Evolutionary conservation across 2,329 filamentous ascomycete genomes (phyloP), one percentile per base, ranked within the genome.

Genomic region (Aspergillus viridinutans): DNA sequence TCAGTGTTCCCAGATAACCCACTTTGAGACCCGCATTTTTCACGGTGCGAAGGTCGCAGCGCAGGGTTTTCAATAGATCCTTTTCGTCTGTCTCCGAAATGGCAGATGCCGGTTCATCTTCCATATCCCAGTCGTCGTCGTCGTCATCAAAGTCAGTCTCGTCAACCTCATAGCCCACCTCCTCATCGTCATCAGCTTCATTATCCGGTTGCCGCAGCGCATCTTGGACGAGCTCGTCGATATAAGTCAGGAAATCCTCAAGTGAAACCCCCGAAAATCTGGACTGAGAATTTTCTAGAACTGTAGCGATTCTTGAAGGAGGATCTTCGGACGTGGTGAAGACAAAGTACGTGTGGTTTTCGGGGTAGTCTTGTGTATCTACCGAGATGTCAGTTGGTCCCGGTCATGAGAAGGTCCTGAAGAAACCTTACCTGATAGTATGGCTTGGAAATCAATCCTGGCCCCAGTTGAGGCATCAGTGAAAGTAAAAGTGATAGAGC

Each of bases 1-100:
- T 74, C 20, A 85, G 74, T 20, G 80, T 76, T 12, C 80, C 80
- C 10, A 89, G 70, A 32, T 86, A 76, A 2, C 87, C 89, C 28
- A 93, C 78, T 59, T 83, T 87, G 72, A 91, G 90, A 0, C 91
- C 91, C 1, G 85, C 83, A 1, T 76, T 64, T 65, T 85, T 87
- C 2, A 83, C 85, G 23, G 73, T 72, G 42, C 76, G 78, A 8
- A 96, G 78, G 67, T 93, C 90, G 7, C 70, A 69, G 45, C 80
- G 78, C 54, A 90, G 76, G n/a, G 78, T 64, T 53, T 62, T 57
- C 12, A 66, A 61, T 48, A 67, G 54, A 3, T 53, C 50, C 12
- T 8, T 25, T 10, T 56, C 9, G 8, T 7, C 28, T 23, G 23
- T 32, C 50, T 7, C 9, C 0, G 12, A 59, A 55, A 12, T 55